phyloP scores from a whole-genome alignment of 2,329 filamentous ascomycete species.

The Paraconiothyrium sp. region DNA sequence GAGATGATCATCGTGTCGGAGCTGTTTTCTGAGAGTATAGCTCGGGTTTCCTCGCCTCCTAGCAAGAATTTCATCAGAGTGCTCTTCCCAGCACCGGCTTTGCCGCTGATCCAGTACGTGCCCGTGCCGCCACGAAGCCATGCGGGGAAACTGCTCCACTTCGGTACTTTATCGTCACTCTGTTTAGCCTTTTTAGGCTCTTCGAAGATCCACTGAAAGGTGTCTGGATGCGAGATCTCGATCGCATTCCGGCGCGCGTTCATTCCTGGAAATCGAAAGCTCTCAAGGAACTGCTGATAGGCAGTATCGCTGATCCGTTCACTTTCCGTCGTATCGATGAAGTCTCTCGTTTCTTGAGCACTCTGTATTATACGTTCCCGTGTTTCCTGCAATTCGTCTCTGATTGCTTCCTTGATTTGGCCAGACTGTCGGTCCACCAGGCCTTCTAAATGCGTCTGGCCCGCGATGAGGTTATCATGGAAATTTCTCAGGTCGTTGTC shows the following conservation, averaged over 20 bases:
- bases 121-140: slow-evolving; percentile 1
- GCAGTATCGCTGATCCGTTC: not conserved
- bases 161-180: not conserved
- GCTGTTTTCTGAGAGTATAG: not conserved
- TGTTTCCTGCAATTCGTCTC: slow-evolving; percentile 2
- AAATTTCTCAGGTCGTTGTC: not conserved
- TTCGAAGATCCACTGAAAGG: slow-evolving; percentile 7
- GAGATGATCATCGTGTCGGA: not conserved
- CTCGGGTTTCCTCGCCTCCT: not conserved
- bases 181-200: not conserved
- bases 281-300: slow-evolving; percentile 2
- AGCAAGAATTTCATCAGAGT: slow-evolving; percentile 45
- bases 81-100: slow-evolving; percentile 47
- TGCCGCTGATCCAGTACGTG: slow-evolving; percentile 54
- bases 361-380: not conserved
- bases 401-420: not conserved
- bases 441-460: not conserved
- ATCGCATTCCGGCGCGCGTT: slow-evolving; percentile 1
- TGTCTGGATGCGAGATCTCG: not conserved
- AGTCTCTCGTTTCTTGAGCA: not conserved
- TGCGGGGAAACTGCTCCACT: not conserved
- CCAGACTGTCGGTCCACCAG: slow-evolving; percentile 6
- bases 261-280: not conserved
- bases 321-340: not conserved
- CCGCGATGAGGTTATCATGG: not conserved